Conservation (phyloP, 2,329 filamentous ascomycete genomes). For the Aspergillus pseudoterreus region DNA sequence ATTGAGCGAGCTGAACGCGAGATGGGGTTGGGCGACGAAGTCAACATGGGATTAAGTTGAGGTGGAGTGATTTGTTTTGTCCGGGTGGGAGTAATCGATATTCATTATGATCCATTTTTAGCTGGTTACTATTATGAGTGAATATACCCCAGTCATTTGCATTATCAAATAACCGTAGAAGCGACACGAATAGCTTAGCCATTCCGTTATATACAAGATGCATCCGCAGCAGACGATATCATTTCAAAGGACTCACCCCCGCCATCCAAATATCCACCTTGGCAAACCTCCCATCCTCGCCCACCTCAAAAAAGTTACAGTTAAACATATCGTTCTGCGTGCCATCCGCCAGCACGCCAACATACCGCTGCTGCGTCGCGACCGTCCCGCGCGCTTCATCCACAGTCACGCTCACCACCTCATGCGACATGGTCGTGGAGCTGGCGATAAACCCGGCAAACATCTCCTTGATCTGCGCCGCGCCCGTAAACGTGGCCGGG, state of each 20-base stretch:
- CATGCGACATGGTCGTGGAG: conserved; percentile 2
- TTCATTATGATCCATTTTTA: neutral
- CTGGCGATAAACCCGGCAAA: neutral
- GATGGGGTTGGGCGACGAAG: conserved; percentile 81
- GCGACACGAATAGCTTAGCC: too few species aligned
- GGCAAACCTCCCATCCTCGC: neutral
- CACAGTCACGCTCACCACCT: conserved; percentile 1
- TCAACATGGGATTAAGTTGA: conserved; percentile 76
- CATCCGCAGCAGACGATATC: too few species aligned
- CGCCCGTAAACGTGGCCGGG: conserved; percentile 1
- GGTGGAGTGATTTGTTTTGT: neutral
- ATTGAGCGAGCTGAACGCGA: conserved; percentile 50
- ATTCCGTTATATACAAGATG: too few species aligned
- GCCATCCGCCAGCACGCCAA: neutral
- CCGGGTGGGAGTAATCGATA: neutral
- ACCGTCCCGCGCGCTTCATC: conserved; percentile 5
- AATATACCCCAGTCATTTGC: neutral
- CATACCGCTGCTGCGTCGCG: conserved; percentile 4
- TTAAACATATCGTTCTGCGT: conserved; percentile 1
- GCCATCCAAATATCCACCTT: conserved; percentile 7
- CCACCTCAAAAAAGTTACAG: conserved; percentile 10
- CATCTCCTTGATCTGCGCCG: neutral
- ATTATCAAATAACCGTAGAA: neutral
- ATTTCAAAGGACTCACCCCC: conserved; percentile 4
- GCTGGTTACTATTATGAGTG: neutral